Conservation (phyloP, 352 stramenopile species). For the Pythium folliculosum region DNA sequence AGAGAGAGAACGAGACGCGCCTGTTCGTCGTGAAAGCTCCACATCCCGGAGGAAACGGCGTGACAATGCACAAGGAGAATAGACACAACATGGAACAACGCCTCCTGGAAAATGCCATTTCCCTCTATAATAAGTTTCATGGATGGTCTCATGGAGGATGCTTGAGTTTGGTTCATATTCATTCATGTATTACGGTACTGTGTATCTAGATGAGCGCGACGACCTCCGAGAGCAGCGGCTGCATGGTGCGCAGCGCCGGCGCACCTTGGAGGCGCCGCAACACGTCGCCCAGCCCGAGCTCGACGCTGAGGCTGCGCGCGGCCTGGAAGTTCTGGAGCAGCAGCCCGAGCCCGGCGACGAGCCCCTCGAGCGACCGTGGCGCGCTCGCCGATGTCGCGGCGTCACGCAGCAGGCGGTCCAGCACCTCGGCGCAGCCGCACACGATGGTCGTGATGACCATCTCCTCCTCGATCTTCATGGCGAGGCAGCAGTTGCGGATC, state of each 20-base stretch:
- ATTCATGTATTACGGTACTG: no score
- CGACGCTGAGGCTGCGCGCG: conserved; percentile 56
- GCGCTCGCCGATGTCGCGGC: conserved; percentile 27
- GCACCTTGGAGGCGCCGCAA: conserved; percentile 50
- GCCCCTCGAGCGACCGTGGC: conserved; percentile 46
- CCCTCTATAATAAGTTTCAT: conserved; percentile 20
- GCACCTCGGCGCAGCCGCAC: conserved; percentile 64
- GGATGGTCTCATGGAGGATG: background rate
- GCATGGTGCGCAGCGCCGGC: conserved; percentile 43
- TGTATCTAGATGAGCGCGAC: conserved; percentile 62
- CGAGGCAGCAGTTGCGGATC: conserved; percentile 74
- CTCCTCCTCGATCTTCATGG: conserved; percentile 67
- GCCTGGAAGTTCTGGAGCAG: conserved; percentile 63
- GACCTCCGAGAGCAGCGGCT: conserved; percentile 61
- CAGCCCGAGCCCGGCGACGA: conserved; percentile 64
- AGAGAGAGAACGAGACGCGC: background rate
- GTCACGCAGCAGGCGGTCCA: conserved; percentile 57
- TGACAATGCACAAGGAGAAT: background rate
- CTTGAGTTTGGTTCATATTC: background rate
- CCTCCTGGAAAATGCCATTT: no score
- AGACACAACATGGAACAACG: no score
- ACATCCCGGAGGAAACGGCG: background rate
- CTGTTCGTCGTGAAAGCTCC: background rate
- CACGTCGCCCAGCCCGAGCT: conserved; percentile 69
- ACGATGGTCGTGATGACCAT: conserved; percentile 71